phyloP scores from a whole-genome alignment of 345 rosid genomes.

The Toxicodendron radicans region DNA sequence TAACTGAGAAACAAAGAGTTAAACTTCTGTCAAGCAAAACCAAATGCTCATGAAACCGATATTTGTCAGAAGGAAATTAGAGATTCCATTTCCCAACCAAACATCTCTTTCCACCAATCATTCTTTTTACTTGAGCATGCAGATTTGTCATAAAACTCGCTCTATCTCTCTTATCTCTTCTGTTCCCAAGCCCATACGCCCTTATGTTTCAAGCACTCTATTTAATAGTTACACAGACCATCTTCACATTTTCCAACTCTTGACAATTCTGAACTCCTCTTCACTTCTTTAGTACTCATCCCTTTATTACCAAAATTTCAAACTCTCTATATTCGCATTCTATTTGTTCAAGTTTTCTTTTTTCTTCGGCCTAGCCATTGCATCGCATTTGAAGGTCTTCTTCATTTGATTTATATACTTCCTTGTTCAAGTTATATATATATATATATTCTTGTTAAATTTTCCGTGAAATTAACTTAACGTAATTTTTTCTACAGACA shows the following conservation, averaged over 20 bases:
- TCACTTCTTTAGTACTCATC: conserved; percentile 18
- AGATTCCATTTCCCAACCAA: conserved; percentile 43
- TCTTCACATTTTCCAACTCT: conserved; percentile 62
- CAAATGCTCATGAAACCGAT: conserved; percentile 11
- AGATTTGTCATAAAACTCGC: conserved; percentile 34
- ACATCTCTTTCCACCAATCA: conserved; percentile 44
- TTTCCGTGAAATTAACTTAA: too few relatives aligned
- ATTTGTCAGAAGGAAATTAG: conserved; percentile 14
- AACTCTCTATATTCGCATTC: background rate
- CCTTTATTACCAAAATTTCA: conserved; percentile 6
- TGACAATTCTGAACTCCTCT: conserved; percentile 28
- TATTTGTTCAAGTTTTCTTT: conserved; percentile 1
- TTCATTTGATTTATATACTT: background rate
- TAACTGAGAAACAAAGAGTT: conserved; percentile 11
- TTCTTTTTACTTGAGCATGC: conserved; percentile 41
- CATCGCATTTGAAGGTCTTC: background rate
- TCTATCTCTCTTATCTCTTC: conserved; percentile 59
- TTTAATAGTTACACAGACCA: conserved; percentile 32
- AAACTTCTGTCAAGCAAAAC: background rate
- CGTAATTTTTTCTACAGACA: conserved; percentile 16
- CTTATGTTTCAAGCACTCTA: conserved; percentile 35
- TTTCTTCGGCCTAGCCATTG: background rate
- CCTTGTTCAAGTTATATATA: background rate
- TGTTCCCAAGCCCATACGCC: conserved; percentile 79
- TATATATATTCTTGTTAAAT: background rate